A percentile compares a stretch with the other conserved stretches of the same genome.
Conservation (phyloP, 306 rosid species). For the Phaseolus lunatus region DNA sequence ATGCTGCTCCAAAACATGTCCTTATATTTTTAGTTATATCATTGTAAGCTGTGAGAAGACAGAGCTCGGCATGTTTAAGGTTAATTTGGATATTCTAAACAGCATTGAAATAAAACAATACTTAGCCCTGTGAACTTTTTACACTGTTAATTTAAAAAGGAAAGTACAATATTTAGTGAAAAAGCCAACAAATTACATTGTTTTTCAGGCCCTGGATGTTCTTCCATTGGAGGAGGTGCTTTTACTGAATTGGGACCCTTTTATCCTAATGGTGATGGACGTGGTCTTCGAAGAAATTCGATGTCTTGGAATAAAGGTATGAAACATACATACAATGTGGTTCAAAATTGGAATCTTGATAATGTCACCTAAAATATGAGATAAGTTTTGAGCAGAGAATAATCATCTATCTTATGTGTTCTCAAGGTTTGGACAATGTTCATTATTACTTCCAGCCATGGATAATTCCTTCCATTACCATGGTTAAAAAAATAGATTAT, state of each 20-base stretch:
- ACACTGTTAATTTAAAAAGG: too few relatives aligned
- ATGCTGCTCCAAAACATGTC: not conserved
- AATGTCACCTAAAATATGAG: too few relatives aligned
- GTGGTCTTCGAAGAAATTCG: constrained; percentile 67
- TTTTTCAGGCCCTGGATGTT: constrained; percentile 82
- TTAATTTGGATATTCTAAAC: not conserved
- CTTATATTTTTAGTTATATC: not conserved
- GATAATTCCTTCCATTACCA: too few relatives aligned
- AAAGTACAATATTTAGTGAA: not conserved
- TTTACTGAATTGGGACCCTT: constrained; percentile 90
- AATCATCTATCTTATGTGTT: too few relatives aligned
- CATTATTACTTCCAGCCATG: too few relatives aligned
- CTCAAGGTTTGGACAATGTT: too few relatives aligned
- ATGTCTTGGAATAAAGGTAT: constrained; percentile 79
- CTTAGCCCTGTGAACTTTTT: too few relatives aligned
- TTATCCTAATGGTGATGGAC: constrained; percentile 73
- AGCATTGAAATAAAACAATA: not conserved
- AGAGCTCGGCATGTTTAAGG: not conserved
- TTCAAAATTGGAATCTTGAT: too few relatives aligned
- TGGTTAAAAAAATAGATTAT: not conserved
- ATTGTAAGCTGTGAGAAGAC: not conserved
- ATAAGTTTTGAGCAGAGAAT: too few relatives aligned
- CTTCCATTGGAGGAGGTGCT: constrained; percentile 87
- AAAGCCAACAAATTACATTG: not conserved
- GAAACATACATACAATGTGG: too few relatives aligned